phyloP scores from a whole-genome alignment of 2,329 filamentous ascomycete species.

The Paraphoma chrysanthemicola region DNA sequence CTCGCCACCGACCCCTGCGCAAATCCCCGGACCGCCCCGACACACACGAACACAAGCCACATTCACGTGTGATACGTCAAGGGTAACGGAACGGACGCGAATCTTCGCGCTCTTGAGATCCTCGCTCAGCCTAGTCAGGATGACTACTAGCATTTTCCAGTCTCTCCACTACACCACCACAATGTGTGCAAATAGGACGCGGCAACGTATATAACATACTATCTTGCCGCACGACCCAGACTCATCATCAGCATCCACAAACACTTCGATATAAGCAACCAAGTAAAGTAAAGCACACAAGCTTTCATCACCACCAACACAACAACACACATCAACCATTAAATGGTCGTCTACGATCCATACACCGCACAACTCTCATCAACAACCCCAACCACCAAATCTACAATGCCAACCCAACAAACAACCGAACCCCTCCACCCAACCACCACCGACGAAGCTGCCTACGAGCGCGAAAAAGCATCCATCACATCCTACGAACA shows the following conservation, averaged over 20 bases:
- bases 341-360: slow-evolving; percentile 7
- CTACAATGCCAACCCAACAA: slow-evolving; percentile 12
- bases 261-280: neutral
- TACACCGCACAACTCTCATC: neutral
- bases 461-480: slow-evolving; percentile 31
- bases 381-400: slow-evolving; percentile 6
- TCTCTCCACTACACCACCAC: neutral
- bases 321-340: slow-evolving; percentile 6
- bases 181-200: neutral
- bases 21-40: neutral
- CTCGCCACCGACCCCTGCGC: neutral
- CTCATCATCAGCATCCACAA: neutral
- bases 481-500: slow-evolving; percentile 30
- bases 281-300: neutral
- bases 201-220: neutral
- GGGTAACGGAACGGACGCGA: neutral
- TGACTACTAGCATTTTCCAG: neutral
- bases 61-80: neutral
- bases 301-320: neutral
- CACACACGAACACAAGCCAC: neutral
- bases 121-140: neutral
- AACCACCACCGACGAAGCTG: slow-evolving; percentile 18
- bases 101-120: neutral
- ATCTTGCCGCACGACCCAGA: neutral
- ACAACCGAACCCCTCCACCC: slow-evolving; percentile 5